Evolutionary conservation across 306 rosid species (phyloP).

Genomic region (Mucuna pruriens): DNA sequence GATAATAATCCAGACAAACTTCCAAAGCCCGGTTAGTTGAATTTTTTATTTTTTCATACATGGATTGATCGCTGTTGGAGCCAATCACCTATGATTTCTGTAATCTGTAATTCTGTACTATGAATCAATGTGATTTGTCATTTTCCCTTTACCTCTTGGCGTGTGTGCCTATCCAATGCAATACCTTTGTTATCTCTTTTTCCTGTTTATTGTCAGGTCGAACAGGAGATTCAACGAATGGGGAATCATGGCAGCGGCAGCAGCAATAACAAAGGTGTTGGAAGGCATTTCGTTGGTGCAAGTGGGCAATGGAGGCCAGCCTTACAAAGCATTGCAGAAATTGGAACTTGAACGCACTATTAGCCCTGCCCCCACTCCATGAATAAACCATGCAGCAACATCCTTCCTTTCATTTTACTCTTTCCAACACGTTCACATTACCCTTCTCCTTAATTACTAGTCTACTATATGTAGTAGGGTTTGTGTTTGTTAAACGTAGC

Average conservation of each 20-base stretch:
- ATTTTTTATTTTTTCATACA: too few species aligned
- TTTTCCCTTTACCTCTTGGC: slow-evolving; percentile 14
- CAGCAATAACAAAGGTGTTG: slow-evolving; percentile 48
- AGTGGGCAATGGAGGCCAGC: slow-evolving; percentile 95
- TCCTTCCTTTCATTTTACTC: slow-evolving; percentile 22
- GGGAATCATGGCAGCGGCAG: slow-evolving; percentile 48
- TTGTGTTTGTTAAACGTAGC: slow-evolving; percentile 37
- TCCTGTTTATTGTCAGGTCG: slow-evolving; percentile 44
- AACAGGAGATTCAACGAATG: slow-evolving; percentile 52
- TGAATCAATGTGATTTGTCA: slow-evolving; percentile 41
- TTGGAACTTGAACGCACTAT: slow-evolving; percentile 65
- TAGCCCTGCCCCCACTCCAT: slow-evolving; percentile 1
- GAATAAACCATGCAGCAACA: slow-evolving; percentile 34
- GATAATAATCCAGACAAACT: too few species aligned
- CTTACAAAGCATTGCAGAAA: slow-evolving; percentile 90
- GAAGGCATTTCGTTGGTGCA: slow-evolving; percentile 59
- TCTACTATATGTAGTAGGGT: slow-evolving; percentile 4
- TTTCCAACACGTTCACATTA: slow-evolving; percentile 29
- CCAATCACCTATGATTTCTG: slow-evolving; percentile 1
- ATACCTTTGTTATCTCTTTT: slow-evolving; percentile 9
- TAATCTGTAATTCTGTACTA: not conserved
- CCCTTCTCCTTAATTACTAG: slow-evolving; percentile 2
- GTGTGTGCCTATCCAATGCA: slow-evolving; percentile 31
- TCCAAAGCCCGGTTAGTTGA: too few species aligned
- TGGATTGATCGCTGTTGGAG: not conserved